Evolutionary conservation across 768 basidiomycete species (phyloP).

Genomic region (Boletus speciosus): DNA sequence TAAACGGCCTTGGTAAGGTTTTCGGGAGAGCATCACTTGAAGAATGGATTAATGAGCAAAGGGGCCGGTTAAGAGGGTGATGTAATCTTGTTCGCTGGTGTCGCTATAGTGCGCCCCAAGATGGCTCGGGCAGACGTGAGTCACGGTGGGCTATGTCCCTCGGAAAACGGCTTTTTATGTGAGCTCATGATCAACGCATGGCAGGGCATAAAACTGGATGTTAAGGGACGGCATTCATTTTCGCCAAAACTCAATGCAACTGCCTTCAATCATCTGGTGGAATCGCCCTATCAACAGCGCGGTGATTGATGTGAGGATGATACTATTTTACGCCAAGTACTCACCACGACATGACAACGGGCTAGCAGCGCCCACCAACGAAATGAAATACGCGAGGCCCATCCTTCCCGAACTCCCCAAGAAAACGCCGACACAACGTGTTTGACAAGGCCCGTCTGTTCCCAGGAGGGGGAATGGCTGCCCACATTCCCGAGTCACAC

Average conservation of each 20-base stretch:
- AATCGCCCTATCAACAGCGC: constrained; percentile 11
- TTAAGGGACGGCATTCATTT: constrained; percentile 10
- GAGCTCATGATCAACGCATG: not conserved
- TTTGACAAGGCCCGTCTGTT: constrained; percentile 3
- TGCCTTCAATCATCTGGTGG: not conserved
- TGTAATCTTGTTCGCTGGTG: constrained; percentile 6
- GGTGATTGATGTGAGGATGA: constrained; percentile 11
- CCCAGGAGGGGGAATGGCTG: constrained; percentile 7
- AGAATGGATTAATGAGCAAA: not conserved
- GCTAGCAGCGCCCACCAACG: not conserved
- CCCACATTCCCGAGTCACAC: constrained; percentile 3
- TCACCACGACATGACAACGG: constrained; percentile 6
- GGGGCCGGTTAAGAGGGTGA: constrained; percentile 1
- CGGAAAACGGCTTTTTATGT: constrained; percentile 19
- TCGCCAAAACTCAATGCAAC: not conserved
- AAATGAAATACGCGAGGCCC: constrained; percentile 26
- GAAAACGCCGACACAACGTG: constrained; percentile 25
- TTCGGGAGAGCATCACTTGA: constrained; percentile 31
- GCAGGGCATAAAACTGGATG: not conserved
- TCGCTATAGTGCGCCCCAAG: not conserved
- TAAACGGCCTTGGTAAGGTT: constrained; percentile 36
- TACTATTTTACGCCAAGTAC: constrained; percentile 3
- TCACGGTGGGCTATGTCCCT: not conserved
- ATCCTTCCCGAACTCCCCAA: not conserved
- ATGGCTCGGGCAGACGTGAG: not conserved